Evolutionary conservation across 2,329 filamentous ascomycete species (phyloP).

Genomic region (Podosphaera xanthii): DNA sequence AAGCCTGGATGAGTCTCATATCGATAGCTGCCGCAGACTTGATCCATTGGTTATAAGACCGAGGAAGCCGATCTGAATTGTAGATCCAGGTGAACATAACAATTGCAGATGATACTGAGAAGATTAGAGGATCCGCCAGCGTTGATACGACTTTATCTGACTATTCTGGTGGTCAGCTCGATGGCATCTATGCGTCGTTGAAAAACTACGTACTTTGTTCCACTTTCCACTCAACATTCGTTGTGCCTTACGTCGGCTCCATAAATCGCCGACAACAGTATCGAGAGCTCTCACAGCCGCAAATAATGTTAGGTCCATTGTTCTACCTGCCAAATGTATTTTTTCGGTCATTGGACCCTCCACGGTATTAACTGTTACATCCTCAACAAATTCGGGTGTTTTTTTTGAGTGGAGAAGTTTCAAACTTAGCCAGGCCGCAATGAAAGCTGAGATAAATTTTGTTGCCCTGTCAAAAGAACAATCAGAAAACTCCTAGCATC

Average conservation of each 20-base stretch:
- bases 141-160: constrained; percentile 18
- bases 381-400: constrained; percentile 21
- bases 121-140: constrained; percentile 44
- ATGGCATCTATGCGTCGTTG: not conserved
- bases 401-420: constrained; percentile 33
- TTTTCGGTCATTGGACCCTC: constrained; percentile 11
- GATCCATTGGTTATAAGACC: constrained; percentile 64
- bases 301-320: constrained; percentile 67
- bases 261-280: constrained; percentile 41
- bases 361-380: constrained; percentile 13
- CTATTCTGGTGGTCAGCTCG: constrained; percentile 5
- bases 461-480: constrained; percentile 22
- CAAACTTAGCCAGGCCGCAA: constrained; percentile 33
- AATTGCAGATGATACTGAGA: constrained; percentile 46
- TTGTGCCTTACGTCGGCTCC: constrained; percentile 27
- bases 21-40: constrained; percentile 55
- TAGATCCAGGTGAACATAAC: constrained; percentile 90
- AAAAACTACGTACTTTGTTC: constrained; percentile 20
- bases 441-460: constrained; percentile 32
- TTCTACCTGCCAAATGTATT: constrained; percentile 36
- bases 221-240: constrained; percentile 24
- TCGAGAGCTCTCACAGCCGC: constrained; percentile 49
- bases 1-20: constrained; percentile 45
- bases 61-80: constrained; percentile 43
- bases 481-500: not conserved